These are phyloP conservation scores for Persicaria maculosa DNA, from an alignment of 148 eudicot genomes.

Conservation along the genomic window DNA sequence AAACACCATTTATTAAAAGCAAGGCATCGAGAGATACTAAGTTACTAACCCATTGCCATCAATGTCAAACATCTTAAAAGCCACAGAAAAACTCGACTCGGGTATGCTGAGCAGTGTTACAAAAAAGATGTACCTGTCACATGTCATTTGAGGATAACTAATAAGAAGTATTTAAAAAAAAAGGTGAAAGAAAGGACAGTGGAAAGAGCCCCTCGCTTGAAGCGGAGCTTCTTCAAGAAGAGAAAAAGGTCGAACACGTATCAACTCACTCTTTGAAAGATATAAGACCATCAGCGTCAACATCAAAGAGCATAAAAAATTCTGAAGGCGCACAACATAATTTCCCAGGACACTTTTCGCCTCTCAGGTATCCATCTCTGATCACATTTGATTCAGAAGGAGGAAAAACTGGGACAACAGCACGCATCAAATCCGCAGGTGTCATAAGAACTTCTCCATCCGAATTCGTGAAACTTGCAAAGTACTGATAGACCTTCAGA, in stretches of 20 bases:
- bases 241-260: slow-evolving; percentile 8
- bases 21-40: slow-evolving; percentile 19
- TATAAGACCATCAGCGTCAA: slow-evolving; percentile 51
- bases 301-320: slow-evolving; percentile 59
- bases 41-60: slow-evolving; percentile 51
- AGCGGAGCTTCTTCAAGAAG: background rate
- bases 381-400: slow-evolving; percentile 56
- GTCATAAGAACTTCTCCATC: slow-evolving; percentile 55
- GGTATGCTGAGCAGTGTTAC: slow-evolving; percentile 69
- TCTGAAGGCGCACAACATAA: slow-evolving; percentile 45
- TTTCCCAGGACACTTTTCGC: slow-evolving; percentile 50
- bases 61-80: slow-evolving; percentile 64
- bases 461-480: slow-evolving; percentile 36
- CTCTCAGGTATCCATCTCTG: slow-evolving; percentile 50
- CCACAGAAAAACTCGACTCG: slow-evolving; percentile 59
- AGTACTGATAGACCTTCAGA: slow-evolving; percentile 56
- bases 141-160: background rate
- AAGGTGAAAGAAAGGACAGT: background rate
- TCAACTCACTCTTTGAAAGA: slow-evolving; percentile 60
- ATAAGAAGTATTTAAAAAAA: background rate
- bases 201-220: background rate
- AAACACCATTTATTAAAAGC: background rate
- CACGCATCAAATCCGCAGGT: slow-evolving; percentile 69
- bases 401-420: slow-evolving; percentile 65
- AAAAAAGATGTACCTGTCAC: slow-evolving; percentile 61